Evolutionary conservation across 2,329 filamentous ascomycete species (phyloP), one percentile per base, ranked within the genome.

Genomic region (Xylaria sp.): DNA sequence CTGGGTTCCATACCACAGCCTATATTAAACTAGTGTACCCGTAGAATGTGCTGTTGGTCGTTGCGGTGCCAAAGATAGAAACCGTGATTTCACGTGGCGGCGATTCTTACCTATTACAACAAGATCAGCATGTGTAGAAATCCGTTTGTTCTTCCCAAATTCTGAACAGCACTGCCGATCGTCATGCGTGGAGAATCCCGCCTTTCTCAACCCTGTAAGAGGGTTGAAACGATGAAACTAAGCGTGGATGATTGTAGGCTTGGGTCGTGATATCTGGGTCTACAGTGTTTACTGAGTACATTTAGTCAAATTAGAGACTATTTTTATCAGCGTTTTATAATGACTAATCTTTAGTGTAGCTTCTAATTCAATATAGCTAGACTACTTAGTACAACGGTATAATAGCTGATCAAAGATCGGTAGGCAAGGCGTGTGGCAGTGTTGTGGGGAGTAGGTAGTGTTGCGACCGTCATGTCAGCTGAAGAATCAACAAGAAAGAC

Each of bases 51-150:
- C 32, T 37, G 18, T 59, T 35, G 27, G 16, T 47, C 21, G 18
- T 53, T 35, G 37, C 18, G 25, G 60, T 60, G 8, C 65, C 55
- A 64, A 68, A 64, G 55, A 68, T 64, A 68, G 65, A 27, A 68
- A 68, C 35, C 29, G 55, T 42, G 21, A 60, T 54, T 60, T 64
- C 60, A 68, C 60, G 65, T 68, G 66, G 66, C 53, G 66, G 54
- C 51, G 62, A 65, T 66, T 44, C 3, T 53, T 69, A 27, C 63
- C 32, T 29, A 10, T 62, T 68, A 42, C 48, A 42, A 63, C 29
- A 53, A 23, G 61, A 68, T 63, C 60, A 59, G 27, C 60, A 37
- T 35, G n/a, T 25, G 35, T 35, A 35, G 37, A 51, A 42, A 25
- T 35, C 48, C 48, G 10, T 40, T 18, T 16, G 32, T 12, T 5